These are phyloP conservation scores for Penicillium corylophilum DNA, from an alignment of 2,329 filamentous ascomycete genomes.

Conservation along the genomic window DNA sequence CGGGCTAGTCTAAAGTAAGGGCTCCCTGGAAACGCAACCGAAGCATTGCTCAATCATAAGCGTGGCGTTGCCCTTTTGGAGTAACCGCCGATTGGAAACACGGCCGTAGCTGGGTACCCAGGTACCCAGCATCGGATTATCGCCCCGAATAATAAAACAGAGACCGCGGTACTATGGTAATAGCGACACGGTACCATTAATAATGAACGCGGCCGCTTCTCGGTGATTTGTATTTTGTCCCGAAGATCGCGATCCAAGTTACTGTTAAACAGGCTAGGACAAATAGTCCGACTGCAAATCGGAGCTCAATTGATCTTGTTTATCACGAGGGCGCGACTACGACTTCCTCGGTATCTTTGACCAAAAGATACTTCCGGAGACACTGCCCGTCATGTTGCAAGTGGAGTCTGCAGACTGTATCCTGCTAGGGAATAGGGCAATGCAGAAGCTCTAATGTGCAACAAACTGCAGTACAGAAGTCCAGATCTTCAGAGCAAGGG, in stretches of 20 bases:
- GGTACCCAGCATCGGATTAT: not conserved
- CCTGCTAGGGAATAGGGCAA: not conserved
- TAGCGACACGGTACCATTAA: not conserved
- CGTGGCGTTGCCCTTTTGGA: slow-evolving; percentile 16
- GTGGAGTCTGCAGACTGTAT: not conserved
- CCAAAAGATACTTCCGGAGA: not conserved
- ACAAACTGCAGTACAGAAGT: not conserved
- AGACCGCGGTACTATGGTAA: not conserved
- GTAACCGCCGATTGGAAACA: slow-evolving; percentile 21
- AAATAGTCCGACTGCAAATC: not conserved
- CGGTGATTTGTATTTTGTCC: not conserved
- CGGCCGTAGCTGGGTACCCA: slow-evolving; percentile 7
- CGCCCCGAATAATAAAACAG: not conserved
- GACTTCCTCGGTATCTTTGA: not conserved
- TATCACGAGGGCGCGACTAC: slow-evolving; percentile 1
- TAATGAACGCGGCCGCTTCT: not conserved
- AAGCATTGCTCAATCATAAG: slow-evolving; percentile 20
- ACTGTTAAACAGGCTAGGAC: slow-evolving; percentile 4
- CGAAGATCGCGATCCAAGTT: slow-evolving; percentile 5
- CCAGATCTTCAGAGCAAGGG: not conserved
- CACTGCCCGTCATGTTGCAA: not conserved
- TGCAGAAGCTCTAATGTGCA: not conserved
- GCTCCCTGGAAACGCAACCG: slow-evolving; percentile 4
- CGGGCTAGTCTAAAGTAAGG: slow-evolving; percentile 17
- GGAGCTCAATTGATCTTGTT: not conserved